Conservation (phyloP, 192 early-diverging fungal species). For the Linnemannia exigua region DNA sequence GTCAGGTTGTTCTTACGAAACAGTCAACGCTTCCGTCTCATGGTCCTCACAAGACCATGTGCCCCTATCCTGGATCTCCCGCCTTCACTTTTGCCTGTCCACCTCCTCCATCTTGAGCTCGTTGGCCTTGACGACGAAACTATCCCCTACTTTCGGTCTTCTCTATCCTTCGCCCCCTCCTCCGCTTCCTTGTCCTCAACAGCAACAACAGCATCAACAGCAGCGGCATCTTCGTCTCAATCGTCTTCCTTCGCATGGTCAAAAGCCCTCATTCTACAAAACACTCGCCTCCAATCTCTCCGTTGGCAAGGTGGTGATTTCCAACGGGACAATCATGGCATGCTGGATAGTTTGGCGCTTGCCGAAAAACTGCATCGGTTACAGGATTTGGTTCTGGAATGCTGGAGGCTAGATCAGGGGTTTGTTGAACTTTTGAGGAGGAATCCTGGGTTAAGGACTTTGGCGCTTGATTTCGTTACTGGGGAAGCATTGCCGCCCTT, state of each 20-base stretch:
- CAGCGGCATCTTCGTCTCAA: background rate
- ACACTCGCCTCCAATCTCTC: conserved; percentile 25
- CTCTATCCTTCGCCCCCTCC: background rate
- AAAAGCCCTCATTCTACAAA: conserved; percentile 16
- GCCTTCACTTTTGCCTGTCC: background rate
- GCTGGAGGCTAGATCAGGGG: conserved; percentile 18
- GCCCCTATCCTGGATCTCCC: conserved; percentile 6
- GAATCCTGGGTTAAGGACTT: conserved; percentile 13
- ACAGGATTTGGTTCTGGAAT: conserved; percentile 29
- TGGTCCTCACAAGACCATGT: conserved; percentile 7
- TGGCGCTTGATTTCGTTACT: conserved; percentile 25
- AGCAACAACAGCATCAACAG: background rate
- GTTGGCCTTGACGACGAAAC: conserved; percentile 11
- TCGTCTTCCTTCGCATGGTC: conserved; percentile 9
- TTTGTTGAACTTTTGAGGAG: conserved; percentile 9
- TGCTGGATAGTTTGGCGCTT: conserved; percentile 17
- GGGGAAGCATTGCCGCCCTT: conserved; percentile 4
- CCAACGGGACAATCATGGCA: conserved; percentile 29
- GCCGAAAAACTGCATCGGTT: conserved; percentile 5
- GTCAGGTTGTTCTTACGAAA: conserved; percentile 2
- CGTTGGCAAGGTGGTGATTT: conserved; percentile 30
- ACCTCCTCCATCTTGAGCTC: conserved; percentile 23
- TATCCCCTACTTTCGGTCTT: background rate
- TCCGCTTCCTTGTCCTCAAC: background rate
- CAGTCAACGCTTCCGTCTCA: conserved; percentile 8